Conservation (phyloP, 352 stramenopile species). For the Aphanomyces euteiches region DNA sequence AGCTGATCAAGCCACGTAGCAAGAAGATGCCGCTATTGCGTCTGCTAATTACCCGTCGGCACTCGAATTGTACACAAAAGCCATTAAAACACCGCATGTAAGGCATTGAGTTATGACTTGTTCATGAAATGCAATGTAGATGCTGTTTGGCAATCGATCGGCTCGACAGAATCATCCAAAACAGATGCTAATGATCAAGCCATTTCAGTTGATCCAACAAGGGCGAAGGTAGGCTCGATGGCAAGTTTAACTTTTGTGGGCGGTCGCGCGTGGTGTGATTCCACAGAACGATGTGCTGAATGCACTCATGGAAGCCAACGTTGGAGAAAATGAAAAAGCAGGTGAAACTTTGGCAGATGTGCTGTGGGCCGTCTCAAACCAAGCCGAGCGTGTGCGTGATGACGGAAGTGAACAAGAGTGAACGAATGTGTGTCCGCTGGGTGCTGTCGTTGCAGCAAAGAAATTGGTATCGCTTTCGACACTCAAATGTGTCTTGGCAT, state of each 20-base stretch:
- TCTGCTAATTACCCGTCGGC: constrained; percentile 72
- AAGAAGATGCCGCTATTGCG: constrained; percentile 75
- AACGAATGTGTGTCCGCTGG: neutral
- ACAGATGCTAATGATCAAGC: constrained; percentile 47
- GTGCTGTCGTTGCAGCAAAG: constrained; percentile 37
- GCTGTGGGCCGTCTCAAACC: constrained; percentile 1
- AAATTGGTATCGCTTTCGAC: constrained; percentile 50
- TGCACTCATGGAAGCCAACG: constrained; percentile 5
- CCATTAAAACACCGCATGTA: constrained; percentile 80
- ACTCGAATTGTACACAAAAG: constrained; percentile 82
- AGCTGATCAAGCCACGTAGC: constrained; percentile 46
- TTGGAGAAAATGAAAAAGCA: neutral
- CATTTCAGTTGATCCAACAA: constrained; percentile 57
- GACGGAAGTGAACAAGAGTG: neutral
- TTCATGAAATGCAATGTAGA: constrained; percentile 38
- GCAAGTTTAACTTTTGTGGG: neutral
- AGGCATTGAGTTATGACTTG: constrained; percentile 17
- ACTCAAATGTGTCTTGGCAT: constrained; percentile 67
- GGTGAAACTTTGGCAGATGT: constrained; percentile 2
- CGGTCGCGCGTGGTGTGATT: neutral
- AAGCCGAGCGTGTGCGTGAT: constrained; percentile 2
- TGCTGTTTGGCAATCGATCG: constrained; percentile 80
- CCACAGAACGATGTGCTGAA: neutral
- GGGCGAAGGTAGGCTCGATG: constrained; percentile 54
- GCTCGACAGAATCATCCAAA: constrained; percentile 68